A percentile compares a stretch with the other conserved stretches of the same genome.
Evolutionary conservation across 257 asterid genomes (phyloP).

Genomic region (Buddleja alternifolia): DNA sequence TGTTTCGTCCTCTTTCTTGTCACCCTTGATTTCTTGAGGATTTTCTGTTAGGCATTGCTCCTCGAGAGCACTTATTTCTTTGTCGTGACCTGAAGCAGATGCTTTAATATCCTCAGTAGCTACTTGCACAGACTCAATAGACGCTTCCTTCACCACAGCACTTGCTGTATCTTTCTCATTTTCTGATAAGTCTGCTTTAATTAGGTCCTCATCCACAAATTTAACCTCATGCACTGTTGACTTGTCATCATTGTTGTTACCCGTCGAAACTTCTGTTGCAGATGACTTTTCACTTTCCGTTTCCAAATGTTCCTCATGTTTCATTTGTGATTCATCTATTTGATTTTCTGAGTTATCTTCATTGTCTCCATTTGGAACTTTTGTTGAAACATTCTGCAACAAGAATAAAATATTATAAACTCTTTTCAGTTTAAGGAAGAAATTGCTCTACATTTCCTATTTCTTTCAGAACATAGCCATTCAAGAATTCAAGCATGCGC

Average conservation of each 20-base stretch:
- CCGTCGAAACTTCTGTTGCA: not conserved
- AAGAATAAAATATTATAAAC: constrained; percentile 14
- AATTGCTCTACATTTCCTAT: constrained; percentile 8
- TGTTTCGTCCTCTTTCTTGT: constrained; percentile 29
- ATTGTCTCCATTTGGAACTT: constrained; percentile 14
- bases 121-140: constrained; percentile 28
- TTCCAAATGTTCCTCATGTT: constrained; percentile 10
- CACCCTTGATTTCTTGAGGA: constrained; percentile 30
- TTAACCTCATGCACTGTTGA: constrained; percentile 15
- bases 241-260: constrained; percentile 8
- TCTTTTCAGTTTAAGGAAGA: constrained; percentile 11
- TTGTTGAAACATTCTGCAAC: constrained; percentile 26
- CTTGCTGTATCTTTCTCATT: constrained; percentile 4
- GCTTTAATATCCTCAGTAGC: constrained; percentile 26
- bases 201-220: constrained; percentile 16
- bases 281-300: constrained; percentile 11
- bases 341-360: constrained; percentile 17
- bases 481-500: not conserved
- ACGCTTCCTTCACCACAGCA: constrained; percentile 23
- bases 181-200: constrained; percentile 3
- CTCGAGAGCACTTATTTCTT: constrained; percentile 28
- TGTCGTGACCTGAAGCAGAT: constrained; percentile 22
- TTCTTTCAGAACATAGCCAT: not conserved
- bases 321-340: constrained; percentile 26
- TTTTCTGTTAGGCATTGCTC: constrained; percentile 26